Evolutionary conservation across 805 yeast species (phyloP).

Genomic region (Blastobotrys parvus): DNA sequence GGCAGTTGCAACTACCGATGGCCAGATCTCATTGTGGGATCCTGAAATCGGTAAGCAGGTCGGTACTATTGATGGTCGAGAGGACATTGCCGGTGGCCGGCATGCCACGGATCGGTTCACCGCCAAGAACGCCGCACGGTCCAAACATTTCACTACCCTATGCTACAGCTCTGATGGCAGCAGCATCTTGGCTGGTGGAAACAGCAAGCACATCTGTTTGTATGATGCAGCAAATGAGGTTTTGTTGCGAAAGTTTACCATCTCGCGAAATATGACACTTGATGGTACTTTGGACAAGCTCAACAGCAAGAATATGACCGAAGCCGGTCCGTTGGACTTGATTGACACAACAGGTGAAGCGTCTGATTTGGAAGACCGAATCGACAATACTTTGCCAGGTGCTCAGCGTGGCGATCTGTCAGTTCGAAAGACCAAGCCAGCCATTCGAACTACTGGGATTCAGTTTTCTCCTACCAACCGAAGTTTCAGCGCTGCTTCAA

Average conservation of each 20-base stretch:
- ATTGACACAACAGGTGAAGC: slow-evolving; percentile 81
- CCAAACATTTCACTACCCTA: slow-evolving; percentile 74
- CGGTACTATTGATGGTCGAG: slow-evolving; percentile 76
- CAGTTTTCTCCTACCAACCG: slow-evolving; percentile 84
- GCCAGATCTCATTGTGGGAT: slow-evolving; percentile 78
- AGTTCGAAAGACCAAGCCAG: slow-evolving; percentile 67
- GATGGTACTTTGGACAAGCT: slow-evolving; percentile 78
- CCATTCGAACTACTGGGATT: slow-evolving; percentile 69
- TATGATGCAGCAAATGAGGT: slow-evolving; percentile 89
- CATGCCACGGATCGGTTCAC: slow-evolving; percentile 73
- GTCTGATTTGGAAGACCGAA: slow-evolving; percentile 75
- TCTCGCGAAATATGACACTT: slow-evolving; percentile 81
- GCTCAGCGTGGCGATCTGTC: slow-evolving; percentile 77
- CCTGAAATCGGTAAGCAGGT: slow-evolving; percentile 72
- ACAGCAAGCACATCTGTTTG: slow-evolving; percentile 81
- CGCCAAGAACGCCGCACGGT: slow-evolving; percentile 70
- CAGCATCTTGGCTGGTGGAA: slow-evolving; percentile 86
- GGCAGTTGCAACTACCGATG: slow-evolving; percentile 83
- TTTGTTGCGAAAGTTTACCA: slow-evolving; percentile 67
- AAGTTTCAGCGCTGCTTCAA: slow-evolving; percentile 89
- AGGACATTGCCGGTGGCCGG: slow-evolving; percentile 83
- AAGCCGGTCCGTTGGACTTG: slow-evolving; percentile 74
- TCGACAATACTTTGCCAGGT: slow-evolving; percentile 76
- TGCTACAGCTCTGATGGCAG: slow-evolving; percentile 85
- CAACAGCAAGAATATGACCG: slow-evolving; percentile 78